These are phyloP conservation scores for Saccharomyces hybrid DNA, from an alignment of 1,139 yeast genomes.

Conservation along the genomic window DNA sequence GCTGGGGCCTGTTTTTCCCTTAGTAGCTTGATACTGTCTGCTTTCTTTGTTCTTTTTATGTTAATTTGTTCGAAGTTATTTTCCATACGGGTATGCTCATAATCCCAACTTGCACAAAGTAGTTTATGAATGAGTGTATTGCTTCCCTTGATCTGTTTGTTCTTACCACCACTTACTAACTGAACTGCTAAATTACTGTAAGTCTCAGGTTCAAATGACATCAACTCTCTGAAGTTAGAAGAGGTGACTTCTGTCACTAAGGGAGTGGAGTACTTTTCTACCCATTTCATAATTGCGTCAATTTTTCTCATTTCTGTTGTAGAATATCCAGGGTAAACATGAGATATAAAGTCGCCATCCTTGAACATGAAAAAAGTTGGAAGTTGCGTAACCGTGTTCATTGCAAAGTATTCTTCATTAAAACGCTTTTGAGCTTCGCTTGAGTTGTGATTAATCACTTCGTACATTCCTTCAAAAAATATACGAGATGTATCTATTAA, in stretches of 20 bases:
- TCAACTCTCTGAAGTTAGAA: slow-evolving; percentile 33
- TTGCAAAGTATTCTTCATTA: slow-evolving; percentile 41
- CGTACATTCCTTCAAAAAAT: slow-evolving; percentile 38
- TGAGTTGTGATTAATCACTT: slow-evolving; percentile 39
- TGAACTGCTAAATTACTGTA: slow-evolving; percentile 48
- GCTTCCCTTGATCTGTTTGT: slow-evolving; percentile 14
- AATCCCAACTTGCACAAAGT: slow-evolving; percentile 48
- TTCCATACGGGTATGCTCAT: slow-evolving; percentile 40
- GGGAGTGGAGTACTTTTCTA: slow-evolving; percentile 43
- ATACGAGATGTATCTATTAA: slow-evolving; percentile 36
- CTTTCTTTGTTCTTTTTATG: slow-evolving; percentile 39
- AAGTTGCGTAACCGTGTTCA: slow-evolving; percentile 48
- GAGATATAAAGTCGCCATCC: slow-evolving; percentile 47
- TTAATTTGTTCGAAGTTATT: slow-evolving; percentile 39
- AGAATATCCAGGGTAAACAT: slow-evolving; percentile 51
- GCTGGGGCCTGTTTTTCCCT: slow-evolving; percentile 40
- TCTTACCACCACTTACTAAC: slow-evolving; percentile 42
- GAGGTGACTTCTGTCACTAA: slow-evolving; percentile 46
- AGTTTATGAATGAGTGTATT: slow-evolving; percentile 36
- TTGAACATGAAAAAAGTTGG: slow-evolving; percentile 58
- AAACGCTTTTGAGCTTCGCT: slow-evolving; percentile 31
- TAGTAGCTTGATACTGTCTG: slow-evolving; percentile 37
- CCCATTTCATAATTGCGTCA: slow-evolving; percentile 42
- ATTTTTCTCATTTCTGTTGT: slow-evolving; percentile 54
- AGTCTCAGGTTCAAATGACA: slow-evolving; percentile 32